These are phyloP conservation scores for Trichoderma simmonsii DNA, from an alignment of 2,329 filamentous ascomycete species.

Conservation along the genomic window DNA sequence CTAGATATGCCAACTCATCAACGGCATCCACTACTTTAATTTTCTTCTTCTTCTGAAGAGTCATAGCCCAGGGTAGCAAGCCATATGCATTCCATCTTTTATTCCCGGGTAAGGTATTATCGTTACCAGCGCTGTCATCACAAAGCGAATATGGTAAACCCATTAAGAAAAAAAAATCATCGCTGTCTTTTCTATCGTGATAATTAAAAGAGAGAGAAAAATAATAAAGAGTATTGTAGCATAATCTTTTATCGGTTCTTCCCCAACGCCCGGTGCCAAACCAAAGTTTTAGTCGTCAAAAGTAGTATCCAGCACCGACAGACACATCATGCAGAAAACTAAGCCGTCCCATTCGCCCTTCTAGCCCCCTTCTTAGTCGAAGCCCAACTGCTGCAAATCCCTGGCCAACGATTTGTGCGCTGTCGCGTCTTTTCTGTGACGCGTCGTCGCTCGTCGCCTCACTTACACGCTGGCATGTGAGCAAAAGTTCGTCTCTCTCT, in stretches of 20 bases:
- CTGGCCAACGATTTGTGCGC: constrained; percentile 1
- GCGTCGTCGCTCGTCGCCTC: constrained; percentile 9
- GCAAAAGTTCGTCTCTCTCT: not conserved
- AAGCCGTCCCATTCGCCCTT: constrained; percentile 13
- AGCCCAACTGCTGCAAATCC: not conserved
- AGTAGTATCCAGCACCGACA: constrained; percentile 14
- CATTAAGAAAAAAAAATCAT: not conserved
- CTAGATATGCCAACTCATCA: not conserved
- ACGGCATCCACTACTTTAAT: not conserved
- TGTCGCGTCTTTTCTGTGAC: constrained; percentile 14
- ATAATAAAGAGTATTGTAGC: not conserved
- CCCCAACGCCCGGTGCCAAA: constrained; percentile 12
- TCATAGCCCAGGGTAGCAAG: not conserved
- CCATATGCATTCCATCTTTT: not conserved
- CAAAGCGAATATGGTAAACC: not conserved
- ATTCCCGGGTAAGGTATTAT: not conserved
- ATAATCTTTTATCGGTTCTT: constrained; percentile 2
- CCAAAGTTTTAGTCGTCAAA: not conserved
- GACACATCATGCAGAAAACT: constrained; percentile 11
- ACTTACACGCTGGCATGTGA: constrained; percentile 9
- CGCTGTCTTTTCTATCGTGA: constrained; percentile 19
- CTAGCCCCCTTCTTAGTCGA: not conserved
- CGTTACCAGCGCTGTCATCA: too few species aligned
- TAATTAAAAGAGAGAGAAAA: not conserved
- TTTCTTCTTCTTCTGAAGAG: not conserved